Evolutionary conservation across 1,139 yeast genomes (phyloP).

Genomic region (Nadsonia starkeyi-henricii): DNA sequence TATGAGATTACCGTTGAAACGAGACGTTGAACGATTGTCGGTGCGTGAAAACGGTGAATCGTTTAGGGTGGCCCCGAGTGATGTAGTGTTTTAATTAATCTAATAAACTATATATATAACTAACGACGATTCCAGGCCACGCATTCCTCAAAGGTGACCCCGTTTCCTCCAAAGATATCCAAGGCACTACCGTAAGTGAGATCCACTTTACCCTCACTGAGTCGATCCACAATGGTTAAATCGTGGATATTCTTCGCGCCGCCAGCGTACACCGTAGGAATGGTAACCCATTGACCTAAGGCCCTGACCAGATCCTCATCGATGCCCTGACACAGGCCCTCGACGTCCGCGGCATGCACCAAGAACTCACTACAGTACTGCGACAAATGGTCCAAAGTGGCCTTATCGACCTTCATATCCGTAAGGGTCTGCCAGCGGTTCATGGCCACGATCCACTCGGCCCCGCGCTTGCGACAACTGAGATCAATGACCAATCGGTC

Average conservation of each 20-base stretch:
- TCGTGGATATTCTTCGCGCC: conserved; percentile 75
- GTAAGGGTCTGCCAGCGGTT: conserved; percentile 95
- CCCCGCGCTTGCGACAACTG: conserved; percentile 54
- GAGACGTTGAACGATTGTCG: background rate
- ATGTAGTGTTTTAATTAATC: background rate
- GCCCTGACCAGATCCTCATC: conserved; percentile 60
- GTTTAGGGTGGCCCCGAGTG: background rate
- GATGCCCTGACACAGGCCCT: conserved; percentile 86
- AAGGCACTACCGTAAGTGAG: conserved; percentile 85
- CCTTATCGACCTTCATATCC: conserved; percentile 37
- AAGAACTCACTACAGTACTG: conserved; percentile 71
- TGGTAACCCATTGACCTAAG: conserved; percentile 71
- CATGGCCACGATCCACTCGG: conserved; percentile 83
- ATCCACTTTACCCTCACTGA: conserved; percentile 77
- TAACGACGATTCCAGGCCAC: conserved; percentile 48
- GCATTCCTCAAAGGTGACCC: conserved; percentile 63
- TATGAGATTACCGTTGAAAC: background rate
- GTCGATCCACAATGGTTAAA: conserved; percentile 42
- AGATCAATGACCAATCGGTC: conserved; percentile 72
- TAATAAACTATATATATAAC: background rate
- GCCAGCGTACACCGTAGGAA: conserved; percentile 88
- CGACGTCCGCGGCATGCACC: conserved; percentile 97
- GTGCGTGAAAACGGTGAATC: background rate
- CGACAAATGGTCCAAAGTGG: conserved; percentile 41
- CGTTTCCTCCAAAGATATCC: conserved; percentile 82